Base-by-base conservation (phyloP, 495 filamentous ascomycete genomes). In the Aspergillus asperescens region DNA sequence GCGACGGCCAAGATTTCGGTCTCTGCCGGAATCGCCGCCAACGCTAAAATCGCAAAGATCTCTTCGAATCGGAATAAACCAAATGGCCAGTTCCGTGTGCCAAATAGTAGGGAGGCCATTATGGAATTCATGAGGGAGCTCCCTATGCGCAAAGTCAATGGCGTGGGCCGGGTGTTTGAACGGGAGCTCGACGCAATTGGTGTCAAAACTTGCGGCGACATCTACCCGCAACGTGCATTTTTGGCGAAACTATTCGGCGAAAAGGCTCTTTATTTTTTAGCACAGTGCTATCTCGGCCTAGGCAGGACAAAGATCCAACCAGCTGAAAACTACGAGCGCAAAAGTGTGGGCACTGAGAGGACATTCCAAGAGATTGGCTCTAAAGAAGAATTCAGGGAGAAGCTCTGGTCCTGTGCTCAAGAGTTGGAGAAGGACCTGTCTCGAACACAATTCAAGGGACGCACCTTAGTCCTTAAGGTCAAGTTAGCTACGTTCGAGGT, bases 401-500 rank as follows among this genome's bases (percentile, higher is more conserved):
- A 95, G 64, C 77, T 99, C 3, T 80, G 83, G 32, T 76, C 71
- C 65, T 89, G 81, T 1, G 89, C 94, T 0, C 85, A 92, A 54
- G 93, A 96, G 64, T 73, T 99, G 15, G 90, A 95, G 65, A 85
- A 88, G 56, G 94, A 97, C 62, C 75, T 97, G 60, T 65, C 70
- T n/a, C 79, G 79, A 16, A 87, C 86, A 4, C 79, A 88, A 55
- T 88, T 89, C 67, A 95, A 91, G 67, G 92, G 92, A 5, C 82
- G 91, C 5, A 97, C 94, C 1, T 68, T 98, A 3, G 85, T 87
- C 19, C 66, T 99, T 16, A 99, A 99, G 67, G 79, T 96, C 42
- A 99, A 99, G 64, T 73, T 97, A 9, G 89, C 95, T 59, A 94
- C 88, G 0, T 99, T 90, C 59, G 89, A 96, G 65, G 91, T 97